Percentiles rank a stretch among this genome's conserved stretches.
phyloP scores from a whole-genome alignment of 371 early-diverging fungal genomes.

The Mortierella sp. region DNA sequence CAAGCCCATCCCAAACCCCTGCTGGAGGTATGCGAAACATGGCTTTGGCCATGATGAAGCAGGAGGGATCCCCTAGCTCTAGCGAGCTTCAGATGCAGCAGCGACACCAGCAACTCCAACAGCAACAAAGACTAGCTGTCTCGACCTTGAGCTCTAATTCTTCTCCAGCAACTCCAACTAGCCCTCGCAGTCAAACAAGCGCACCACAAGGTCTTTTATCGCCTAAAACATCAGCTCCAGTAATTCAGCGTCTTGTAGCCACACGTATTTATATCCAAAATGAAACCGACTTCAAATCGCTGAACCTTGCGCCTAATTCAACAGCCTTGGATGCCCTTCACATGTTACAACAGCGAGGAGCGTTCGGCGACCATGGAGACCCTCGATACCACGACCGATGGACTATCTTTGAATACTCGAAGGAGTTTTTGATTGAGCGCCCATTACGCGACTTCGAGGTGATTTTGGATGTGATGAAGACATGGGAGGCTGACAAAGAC shows the following conservation, averaged over 20 bases:
- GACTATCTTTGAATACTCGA: slow-evolving; percentile 91
- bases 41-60: slow-evolving; percentile 55
- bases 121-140: slow-evolving; percentile 31
- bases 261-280: slow-evolving; percentile 90
- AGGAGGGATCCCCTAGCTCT: slow-evolving; percentile 25
- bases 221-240: slow-evolving; percentile 11
- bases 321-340: slow-evolving; percentile 80
- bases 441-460: slow-evolving; percentile 93
- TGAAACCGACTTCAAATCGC: slow-evolving; percentile 77
- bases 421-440: slow-evolving; percentile 82
- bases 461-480: slow-evolving; percentile 79
- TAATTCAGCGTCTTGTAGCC: slow-evolving; percentile 68
- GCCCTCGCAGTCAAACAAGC: slow-evolving; percentile 16
- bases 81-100: slow-evolving; percentile 53
- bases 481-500: slow-evolving; percentile 79
- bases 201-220: slow-evolving; percentile 23
- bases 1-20: not conserved
- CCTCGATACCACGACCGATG: slow-evolving; percentile 70
- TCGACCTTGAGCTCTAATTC: slow-evolving; percentile 9
- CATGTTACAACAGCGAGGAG: slow-evolving; percentile 71
- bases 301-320: slow-evolving; percentile 80
- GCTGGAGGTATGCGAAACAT: slow-evolving; percentile 33
- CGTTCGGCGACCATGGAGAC: slow-evolving; percentile 62
- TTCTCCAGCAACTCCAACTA: slow-evolving; percentile 30
- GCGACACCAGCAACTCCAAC: slow-evolving; percentile 47